Evolutionary conservation across 345 rosid genomes (phyloP), one percentile per base, ranked within the genome.

Genomic region (Sapria himalayana): DNA sequence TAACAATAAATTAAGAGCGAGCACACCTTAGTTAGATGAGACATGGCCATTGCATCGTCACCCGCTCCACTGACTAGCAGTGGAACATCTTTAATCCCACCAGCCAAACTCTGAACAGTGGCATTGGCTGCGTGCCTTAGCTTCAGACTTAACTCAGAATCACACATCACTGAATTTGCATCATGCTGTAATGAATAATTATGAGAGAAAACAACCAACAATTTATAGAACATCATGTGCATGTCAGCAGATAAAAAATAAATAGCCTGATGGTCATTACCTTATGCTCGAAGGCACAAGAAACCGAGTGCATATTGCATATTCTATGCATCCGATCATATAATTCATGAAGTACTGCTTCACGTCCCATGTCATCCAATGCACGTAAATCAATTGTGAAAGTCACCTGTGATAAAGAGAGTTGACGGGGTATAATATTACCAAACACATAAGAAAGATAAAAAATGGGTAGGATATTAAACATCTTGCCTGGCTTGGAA

Each of bases 41-140:
- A 64, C 64, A 89, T 72, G 25, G 98, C 95, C 98, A 89, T 82
- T 10, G 93, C 95, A 64, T 82, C 98, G 24, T 82, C 94, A 38
- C 98, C 98, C 22, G 98, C 98, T 34, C 98, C 98, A 4, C 98
- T 89, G 91, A 82, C 79, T 24, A 89, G 64, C 4, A 66, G 69
- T 0, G 98, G 95, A 45, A 77, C 72, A 7, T 73, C 78, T 42
- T 65, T 74, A 21, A 53, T 34, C 55, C 64, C 84, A 22, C 78
- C 73, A 1, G 73, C 63, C 70, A 79, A 71, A 61, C 58, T 67
- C 60, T 58, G 57, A 3, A 89, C 66, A 9, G 98, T 79, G 20
- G 56, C 46, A 29, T 71, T 60, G 34, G 93, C 76, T 34, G 98
- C 93, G 32, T 67, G 43, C 44, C 74, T 74, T 22, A 89, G 72